Evolutionary conservation across 192 early-diverging fungal genomes (phyloP).

Genomic region (Podochytrium sp.): DNA sequence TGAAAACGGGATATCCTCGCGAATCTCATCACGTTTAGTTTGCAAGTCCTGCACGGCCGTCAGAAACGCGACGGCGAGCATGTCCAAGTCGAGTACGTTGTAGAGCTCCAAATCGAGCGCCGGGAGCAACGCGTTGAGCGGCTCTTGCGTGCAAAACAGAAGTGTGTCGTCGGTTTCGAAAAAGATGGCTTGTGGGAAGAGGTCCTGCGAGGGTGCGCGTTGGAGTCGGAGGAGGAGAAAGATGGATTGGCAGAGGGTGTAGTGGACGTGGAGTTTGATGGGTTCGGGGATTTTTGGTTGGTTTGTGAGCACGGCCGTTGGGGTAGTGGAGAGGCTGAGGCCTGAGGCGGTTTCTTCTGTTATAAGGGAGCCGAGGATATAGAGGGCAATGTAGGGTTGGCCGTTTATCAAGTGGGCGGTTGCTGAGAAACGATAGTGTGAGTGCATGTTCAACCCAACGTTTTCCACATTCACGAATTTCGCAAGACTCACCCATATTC

Average conservation of each 20-base stretch:
- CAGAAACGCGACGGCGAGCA: constrained; percentile 9
- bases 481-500: constrained; percentile 21
- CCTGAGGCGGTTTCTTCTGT: constrained; percentile 12
- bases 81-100: constrained; percentile 18
- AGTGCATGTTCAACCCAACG: background rate
- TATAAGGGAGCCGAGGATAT: background rate
- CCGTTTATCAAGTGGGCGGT: constrained; percentile 22
- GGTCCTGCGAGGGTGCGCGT: constrained; percentile 15
- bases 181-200: constrained; percentile 26
- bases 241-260: constrained; percentile 43
- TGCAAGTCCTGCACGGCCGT: constrained; percentile 14
- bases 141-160: constrained; percentile 29
- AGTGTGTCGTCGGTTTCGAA: background rate
- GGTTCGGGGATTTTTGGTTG: constrained; percentile 29
- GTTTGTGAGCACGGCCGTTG: background rate
- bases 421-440: constrained; percentile 33
- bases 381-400: constrained; percentile 21
- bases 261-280: constrained; percentile 38
- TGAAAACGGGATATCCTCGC: background rate
- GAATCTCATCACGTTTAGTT: constrained; percentile 1
- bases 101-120: constrained; percentile 20
- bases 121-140: constrained; percentile 19
- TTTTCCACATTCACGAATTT: background rate
- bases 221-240: constrained; percentile 42
- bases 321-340: background rate